Percentiles rank a stretch among this genome's conserved stretches.
Evolutionary conservation across 768 basidiomycete genomes (phyloP).

Genomic region (Hemileccinum rubropunctum): DNA sequence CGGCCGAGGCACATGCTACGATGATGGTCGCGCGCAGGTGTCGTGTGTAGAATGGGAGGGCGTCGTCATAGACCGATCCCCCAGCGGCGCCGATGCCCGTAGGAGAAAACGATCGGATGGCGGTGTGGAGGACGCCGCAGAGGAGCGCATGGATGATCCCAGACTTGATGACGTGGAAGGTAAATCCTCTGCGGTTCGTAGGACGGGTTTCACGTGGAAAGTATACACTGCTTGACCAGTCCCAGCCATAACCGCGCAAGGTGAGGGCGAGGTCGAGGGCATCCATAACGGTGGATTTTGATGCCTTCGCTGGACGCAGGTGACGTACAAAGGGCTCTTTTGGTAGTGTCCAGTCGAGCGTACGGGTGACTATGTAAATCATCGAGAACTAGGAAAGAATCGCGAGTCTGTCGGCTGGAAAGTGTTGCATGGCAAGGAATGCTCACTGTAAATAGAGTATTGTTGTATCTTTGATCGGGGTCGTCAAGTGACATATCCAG

Average conservation of each 20-base stretch:
- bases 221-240: constrained; percentile 41
- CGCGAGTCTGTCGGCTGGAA: not conserved
- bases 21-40: constrained; percentile 42
- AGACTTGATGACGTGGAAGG: constrained; percentile 32
- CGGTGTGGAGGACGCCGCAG: constrained; percentile 45
- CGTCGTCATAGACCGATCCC: constrained; percentile 33
- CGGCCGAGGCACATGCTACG: constrained; percentile 39
- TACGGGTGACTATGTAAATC: not conserved
- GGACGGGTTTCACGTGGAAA: constrained; percentile 23
- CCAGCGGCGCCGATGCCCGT: constrained; percentile 28
- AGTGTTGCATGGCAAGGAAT: too few relatives aligned
- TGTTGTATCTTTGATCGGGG: not conserved
- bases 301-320: not conserved
- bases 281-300: constrained; percentile 24
- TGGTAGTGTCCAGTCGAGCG: not conserved
- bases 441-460: constrained; percentile 11
- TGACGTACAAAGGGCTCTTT: not conserved
- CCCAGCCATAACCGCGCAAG: constrained; percentile 58
- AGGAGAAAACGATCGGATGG: constrained; percentile 46
- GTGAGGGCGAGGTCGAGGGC: constrained; percentile 51
- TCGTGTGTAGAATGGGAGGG: constrained; percentile 23
- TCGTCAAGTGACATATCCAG: constrained; percentile 6
- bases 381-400: constrained; percentile 11
- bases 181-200: constrained; percentile 36
- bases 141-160: constrained; percentile 35